Conservation (phyloP, 2,329 filamentous ascomycete genomes). For the Lomentospora prolificans region DNA sequence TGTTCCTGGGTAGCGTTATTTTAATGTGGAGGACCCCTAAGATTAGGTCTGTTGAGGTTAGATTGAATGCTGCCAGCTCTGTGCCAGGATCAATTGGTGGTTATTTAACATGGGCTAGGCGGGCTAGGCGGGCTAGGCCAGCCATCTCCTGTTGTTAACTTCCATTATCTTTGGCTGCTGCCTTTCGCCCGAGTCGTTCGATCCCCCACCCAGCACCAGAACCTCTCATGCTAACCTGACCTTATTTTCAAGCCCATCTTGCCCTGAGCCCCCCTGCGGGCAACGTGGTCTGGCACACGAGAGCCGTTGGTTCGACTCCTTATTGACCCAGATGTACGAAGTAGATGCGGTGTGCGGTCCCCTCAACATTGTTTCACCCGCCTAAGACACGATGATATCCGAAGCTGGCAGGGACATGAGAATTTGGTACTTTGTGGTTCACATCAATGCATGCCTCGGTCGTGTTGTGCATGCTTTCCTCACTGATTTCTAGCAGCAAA, state of each 20-base stretch:
- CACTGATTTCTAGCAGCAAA: no score
- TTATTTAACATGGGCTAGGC: no score
- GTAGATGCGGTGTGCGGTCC: neutral
- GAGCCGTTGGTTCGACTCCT: neutral
- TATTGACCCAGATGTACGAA: neutral
- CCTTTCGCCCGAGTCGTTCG: slow-evolving; percentile 1
- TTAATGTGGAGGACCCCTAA: neutral
- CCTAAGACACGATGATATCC: no score
- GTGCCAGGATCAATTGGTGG: no score
- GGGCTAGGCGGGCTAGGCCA: no score
- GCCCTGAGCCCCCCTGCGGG: neutral
- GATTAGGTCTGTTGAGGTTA: neutral
- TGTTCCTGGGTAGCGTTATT: neutral
- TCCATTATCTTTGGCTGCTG: neutral
- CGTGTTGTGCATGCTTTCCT: no score
- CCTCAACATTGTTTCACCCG: neutral
- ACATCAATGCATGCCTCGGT: no score
- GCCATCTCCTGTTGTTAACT: no score
- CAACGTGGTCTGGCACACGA: neutral
- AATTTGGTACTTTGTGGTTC: no score
- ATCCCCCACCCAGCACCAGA: slow-evolving; percentile 5
- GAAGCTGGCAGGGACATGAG: no score
- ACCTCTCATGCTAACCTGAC: neutral
- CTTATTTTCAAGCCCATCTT: neutral
- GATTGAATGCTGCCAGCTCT: neutral